phyloP scores from a whole-genome alignment of 2,329 filamentous ascomycete genomes.

The Cercospora citrullina region DNA sequence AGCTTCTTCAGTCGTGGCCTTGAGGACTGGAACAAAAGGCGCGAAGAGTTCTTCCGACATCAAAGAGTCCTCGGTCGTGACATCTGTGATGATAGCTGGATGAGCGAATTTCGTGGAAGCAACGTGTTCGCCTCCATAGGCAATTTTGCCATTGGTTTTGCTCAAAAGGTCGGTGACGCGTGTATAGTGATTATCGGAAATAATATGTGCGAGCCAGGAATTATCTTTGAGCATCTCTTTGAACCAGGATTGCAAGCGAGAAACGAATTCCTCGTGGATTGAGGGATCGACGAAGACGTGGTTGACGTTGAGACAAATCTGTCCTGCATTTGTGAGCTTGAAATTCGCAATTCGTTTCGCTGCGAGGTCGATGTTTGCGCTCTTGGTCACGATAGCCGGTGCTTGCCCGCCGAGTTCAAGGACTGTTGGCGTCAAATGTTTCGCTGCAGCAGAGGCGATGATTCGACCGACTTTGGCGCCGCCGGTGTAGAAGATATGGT shows the following conservation, averaged over 20 bases:
- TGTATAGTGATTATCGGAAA: constrained; percentile 74
- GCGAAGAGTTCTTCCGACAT: constrained; percentile 83
- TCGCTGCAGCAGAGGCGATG: constrained; percentile 67
- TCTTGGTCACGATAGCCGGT: constrained; percentile 74
- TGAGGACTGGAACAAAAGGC: constrained; percentile 76
- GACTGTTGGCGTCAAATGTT: constrained; percentile 73
- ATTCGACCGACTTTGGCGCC: constrained; percentile 69
- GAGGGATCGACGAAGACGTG: constrained; percentile 78
- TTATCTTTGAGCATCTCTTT: constrained; percentile 75
- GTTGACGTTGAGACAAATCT: constrained; percentile 87
- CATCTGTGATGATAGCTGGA: constrained; percentile 77
- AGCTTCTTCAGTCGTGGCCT: constrained; percentile 75
- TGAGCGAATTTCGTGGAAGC: constrained; percentile 77
- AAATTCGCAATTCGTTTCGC: constrained; percentile 81
- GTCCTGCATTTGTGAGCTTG: constrained; percentile 79
- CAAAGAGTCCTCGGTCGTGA: constrained; percentile 71
- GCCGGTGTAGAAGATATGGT: constrained; percentile 85
- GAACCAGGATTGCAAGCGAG: constrained; percentile 67
- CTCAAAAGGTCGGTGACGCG: constrained; percentile 86
- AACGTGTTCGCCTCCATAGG: constrained; percentile 80
- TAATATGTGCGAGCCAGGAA: constrained; percentile 72
- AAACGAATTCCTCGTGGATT: constrained; percentile 68
- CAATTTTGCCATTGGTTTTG: constrained; percentile 73
- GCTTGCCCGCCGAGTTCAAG: constrained; percentile 84
- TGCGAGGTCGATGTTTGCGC: constrained; percentile 73